Evolutionary conservation across 1,284 basidiomycete species (phyloP).

Genomic region (Puccinia triticina): DNA sequence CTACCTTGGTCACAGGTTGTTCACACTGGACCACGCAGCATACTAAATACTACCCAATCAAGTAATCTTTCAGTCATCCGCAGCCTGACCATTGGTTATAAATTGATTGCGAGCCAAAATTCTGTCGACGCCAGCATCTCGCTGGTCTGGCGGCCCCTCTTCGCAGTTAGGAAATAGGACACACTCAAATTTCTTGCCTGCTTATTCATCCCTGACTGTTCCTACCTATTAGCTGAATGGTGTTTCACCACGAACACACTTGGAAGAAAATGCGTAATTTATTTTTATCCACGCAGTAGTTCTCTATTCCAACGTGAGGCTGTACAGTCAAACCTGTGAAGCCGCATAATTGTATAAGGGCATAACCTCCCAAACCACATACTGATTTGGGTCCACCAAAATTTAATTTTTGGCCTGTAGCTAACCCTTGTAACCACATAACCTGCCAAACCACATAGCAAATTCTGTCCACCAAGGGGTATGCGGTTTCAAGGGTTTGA

Average conservation of each 20-base stretch:
- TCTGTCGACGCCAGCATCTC: conserved; percentile 15
- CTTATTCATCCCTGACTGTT: background rate
- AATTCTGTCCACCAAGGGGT: too few relatives aligned
- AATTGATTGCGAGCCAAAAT: background rate
- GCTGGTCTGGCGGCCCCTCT: background rate
- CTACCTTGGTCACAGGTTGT: background rate
- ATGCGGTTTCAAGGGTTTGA: too few relatives aligned
- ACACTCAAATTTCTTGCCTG: background rate
- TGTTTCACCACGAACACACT: background rate
- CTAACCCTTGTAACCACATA: too few relatives aligned
- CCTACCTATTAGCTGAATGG: too few relatives aligned
- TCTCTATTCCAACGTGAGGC: conserved; percentile 3
- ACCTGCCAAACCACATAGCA: too few relatives aligned
- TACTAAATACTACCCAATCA: background rate
- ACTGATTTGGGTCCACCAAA: too few relatives aligned
- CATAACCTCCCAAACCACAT: too few relatives aligned
- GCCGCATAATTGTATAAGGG: too few relatives aligned
- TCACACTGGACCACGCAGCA: background rate
- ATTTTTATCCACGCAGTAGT: background rate
- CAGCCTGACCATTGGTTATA: background rate
- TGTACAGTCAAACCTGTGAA: too few relatives aligned
- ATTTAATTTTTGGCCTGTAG: too few relatives aligned
- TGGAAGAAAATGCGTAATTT: background rate
- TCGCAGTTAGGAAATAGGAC: too few relatives aligned
- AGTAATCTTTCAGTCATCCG: background rate